A percentile compares a stretch with the other conserved stretches of the same genome.
Conservation (phyloP, 2,329 filamentous ascomycete genomes). For the Pseudomassariella vexata region DNA sequence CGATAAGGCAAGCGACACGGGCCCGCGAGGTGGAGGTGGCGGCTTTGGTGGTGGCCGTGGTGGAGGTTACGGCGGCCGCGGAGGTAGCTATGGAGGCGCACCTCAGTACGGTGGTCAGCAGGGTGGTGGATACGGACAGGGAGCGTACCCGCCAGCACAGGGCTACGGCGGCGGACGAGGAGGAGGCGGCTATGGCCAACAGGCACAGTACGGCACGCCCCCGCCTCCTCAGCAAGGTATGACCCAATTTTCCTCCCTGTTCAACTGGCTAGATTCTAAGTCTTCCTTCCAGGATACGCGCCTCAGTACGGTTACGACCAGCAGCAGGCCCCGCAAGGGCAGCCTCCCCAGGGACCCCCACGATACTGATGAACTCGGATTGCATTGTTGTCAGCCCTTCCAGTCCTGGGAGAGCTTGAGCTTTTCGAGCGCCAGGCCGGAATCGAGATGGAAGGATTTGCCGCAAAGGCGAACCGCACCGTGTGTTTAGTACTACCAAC, state of each 20-base stretch:
- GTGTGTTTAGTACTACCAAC: too few relatives aligned
- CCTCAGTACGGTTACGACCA: constrained; percentile 45
- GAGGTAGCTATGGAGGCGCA: constrained; percentile 23
- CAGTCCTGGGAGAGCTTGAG: too few relatives aligned
- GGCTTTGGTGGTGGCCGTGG: constrained; percentile 29
- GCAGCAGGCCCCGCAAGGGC: constrained; percentile 28
- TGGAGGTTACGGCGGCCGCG: constrained; percentile 24
- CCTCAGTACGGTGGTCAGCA: constrained; percentile 29
- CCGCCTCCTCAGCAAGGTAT: constrained; percentile 41
- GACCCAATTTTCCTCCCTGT: constrained; percentile 5
- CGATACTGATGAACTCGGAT: too few relatives aligned
- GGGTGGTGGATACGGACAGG: constrained; percentile 27
- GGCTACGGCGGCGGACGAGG: too few relatives aligned
- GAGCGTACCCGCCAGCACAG: constrained; percentile 35
- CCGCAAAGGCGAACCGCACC: too few relatives aligned
- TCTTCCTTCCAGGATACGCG: too few relatives aligned
- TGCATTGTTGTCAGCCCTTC: too few relatives aligned
- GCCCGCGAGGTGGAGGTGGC: constrained; percentile 53
- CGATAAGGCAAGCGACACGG: constrained; percentile 86
- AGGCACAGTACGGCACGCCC: constrained; percentile 33
- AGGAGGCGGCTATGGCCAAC: constrained; percentile 34
- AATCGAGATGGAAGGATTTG: too few relatives aligned
- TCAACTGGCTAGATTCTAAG: not conserved
- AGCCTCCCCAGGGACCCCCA: constrained; percentile 30
- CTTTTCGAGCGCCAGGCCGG: too few relatives aligned